Percentiles rank a stretch among this genome's conserved stretches.
These are phyloP conservation scores for Sesbania bispinosa DNA, from an alignment of 306 rosid species.

Conservation along the genomic window DNA sequence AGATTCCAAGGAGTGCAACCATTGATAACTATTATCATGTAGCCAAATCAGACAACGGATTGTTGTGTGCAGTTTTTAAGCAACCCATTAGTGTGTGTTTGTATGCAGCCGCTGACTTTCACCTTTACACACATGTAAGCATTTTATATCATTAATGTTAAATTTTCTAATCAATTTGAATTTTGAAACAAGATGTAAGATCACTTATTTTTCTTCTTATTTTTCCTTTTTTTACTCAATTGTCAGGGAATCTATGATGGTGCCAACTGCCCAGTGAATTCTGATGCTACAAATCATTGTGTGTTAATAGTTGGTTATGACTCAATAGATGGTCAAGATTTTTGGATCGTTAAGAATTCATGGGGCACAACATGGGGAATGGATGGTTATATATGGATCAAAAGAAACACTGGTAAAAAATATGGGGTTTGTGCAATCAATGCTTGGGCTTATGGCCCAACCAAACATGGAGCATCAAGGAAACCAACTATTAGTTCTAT, in stretches of 20 bases:
- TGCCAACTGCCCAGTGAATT: background rate
- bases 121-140: slow-evolving; percentile 27
- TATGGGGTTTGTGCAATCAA: slow-evolving; percentile 18
- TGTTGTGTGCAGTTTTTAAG: slow-evolving; percentile 39
- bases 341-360: slow-evolving; percentile 62
- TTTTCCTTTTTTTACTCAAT: too few relatives aligned
- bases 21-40: slow-evolving; percentile 32
- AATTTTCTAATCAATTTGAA: too few relatives aligned
- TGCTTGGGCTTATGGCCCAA: background rate
- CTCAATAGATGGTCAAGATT: slow-evolving; percentile 34
- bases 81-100: slow-evolving; percentile 51
- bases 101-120: slow-evolving; percentile 28
- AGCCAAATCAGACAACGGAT: slow-evolving; percentile 33
- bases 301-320: slow-evolving; percentile 50
- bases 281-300: background rate
- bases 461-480: too few relatives aligned
- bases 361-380: slow-evolving; percentile 53
- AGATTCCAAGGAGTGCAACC: background rate
- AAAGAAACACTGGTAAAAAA: slow-evolving; percentile 29
- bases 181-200: too few relatives aligned
- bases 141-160: too few relatives aligned
- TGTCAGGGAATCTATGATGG: slow-evolving; percentile 61
- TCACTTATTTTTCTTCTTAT: too few relatives aligned
- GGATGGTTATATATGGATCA: slow-evolving; percentile 43
- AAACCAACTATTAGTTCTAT: too few relatives aligned